Base-by-base conservation (phyloP, 768 basidiomycete species). In the Rhodotorula babjevae region DNA sequence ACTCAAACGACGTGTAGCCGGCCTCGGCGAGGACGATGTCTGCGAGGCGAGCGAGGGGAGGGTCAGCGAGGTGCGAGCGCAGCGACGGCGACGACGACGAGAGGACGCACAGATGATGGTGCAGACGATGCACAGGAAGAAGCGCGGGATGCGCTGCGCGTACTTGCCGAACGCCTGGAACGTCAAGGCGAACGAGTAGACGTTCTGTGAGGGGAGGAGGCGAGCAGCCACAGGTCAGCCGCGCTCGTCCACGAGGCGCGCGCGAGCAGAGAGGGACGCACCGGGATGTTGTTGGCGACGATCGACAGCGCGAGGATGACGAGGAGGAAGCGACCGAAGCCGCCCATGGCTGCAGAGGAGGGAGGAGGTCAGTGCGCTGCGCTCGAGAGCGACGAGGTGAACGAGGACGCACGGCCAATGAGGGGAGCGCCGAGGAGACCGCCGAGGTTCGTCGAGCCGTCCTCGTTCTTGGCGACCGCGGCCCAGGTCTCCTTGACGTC, bases 1-100 rank as follows among this genome's bases (percentile, higher is more conserved):
- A 72, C 46, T 83, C 80, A 80, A 85, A 85, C 73, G 81, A 79
- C 68, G 80, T 80, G 69, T 84, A 83, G 50, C 85, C 85, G 61
- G 83, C 83, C 76, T 85, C 83, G 73, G 83, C 83, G 46, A 84
- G 81, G 61, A 82, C 80, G 68, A 85, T 83, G 82, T 85, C 84
- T 76, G 82, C 79, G 68, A 63, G 21, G 9, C 67, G 36, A 36
- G 36, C 5, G 36, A 36, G 36, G 36, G 11, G 21, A 29, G n/a
- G 27, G n/a, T 14, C 52, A 72, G 72, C 60, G 74, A 58, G 18
- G 47, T 10, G 0, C 14, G 44, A 52, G 46, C 29, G 60, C n/a
- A n/a, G 21, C 18, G 19, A 9, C 9, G 40, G 9, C 18, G 36
- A 27, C 27, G 50, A 33, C 2, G 11, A 5, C 25, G 40, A 25